phyloP scores from a whole-genome alignment of 768 basidiomycete species.

The Rhodotorula diobovata region DNA sequence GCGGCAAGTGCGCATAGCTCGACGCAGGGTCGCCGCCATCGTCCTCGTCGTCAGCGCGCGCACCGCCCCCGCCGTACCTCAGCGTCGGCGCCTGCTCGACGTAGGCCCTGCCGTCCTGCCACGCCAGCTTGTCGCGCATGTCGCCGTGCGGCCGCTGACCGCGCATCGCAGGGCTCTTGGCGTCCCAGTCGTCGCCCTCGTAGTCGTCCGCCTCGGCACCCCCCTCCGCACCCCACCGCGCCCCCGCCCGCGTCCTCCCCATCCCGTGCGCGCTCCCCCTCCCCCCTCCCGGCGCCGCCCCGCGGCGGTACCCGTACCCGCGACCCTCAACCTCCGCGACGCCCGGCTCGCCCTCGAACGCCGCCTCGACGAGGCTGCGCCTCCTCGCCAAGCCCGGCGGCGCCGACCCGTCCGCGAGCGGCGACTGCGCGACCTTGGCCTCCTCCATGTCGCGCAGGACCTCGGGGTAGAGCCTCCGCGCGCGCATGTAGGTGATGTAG shows the following conservation, averaged over 20 bases:
- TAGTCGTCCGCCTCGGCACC: background rate
- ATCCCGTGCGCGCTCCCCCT: too few species aligned
- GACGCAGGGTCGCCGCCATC: too few species aligned
- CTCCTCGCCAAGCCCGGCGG: background rate
- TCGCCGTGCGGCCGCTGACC: background rate
- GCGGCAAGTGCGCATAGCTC: constrained; percentile 16
- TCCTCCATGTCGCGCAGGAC: constrained; percentile 8
- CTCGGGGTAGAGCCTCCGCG: constrained; percentile 8
- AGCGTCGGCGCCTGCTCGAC: background rate
- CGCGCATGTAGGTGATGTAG: constrained; percentile 2
- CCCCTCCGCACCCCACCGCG: background rate
- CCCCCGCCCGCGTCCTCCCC: background rate
- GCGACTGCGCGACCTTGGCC: background rate
- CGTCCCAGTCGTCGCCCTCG: background rate
- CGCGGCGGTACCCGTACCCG: too few species aligned
- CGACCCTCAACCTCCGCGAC: background rate
- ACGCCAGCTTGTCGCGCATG: background rate
- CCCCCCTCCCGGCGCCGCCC: too few species aligned
- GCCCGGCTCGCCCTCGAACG: constrained; percentile 1
- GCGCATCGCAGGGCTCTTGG: background rate
- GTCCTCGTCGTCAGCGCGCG: background rate
- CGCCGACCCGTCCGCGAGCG: background rate
- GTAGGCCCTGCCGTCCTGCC: background rate
- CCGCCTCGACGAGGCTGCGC: background rate
- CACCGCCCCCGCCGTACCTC: background rate